phyloP scores from a whole-genome alignment of 2,329 filamentous ascomycete genomes.

The Arthrobotrys conoides region DNA sequence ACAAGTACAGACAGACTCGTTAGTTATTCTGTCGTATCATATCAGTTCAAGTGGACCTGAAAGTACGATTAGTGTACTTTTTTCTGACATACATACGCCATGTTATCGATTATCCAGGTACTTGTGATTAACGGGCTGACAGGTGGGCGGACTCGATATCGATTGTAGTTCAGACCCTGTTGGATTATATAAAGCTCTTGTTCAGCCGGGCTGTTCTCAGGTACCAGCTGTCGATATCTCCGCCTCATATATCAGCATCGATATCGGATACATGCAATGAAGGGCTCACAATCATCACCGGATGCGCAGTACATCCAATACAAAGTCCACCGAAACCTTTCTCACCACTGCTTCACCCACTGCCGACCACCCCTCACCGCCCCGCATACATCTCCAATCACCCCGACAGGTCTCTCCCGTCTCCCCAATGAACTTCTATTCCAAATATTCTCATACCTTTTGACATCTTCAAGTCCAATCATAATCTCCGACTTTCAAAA shows the following conservation, averaged over 20 bases:
- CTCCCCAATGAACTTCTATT: conserved; percentile 39
- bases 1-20: no score
- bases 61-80: background rate
- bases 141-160: background rate
- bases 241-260: background rate
- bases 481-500: conserved; percentile 46
- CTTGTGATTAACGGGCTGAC: conserved; percentile 16
- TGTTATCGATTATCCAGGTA: no score
- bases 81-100: no score
- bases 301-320: conserved; percentile 26
- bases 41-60: background rate
- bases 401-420: conserved; percentile 19
- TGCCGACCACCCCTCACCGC: conserved; percentile 1
- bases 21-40: no score
- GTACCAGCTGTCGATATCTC: background rate
- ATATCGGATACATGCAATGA: background rate
- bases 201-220: background rate
- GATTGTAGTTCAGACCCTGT: background rate
- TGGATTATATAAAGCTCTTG: conserved; percentile 3
- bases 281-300: background rate
- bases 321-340: conserved; percentile 43
- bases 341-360: conserved; percentile 24
- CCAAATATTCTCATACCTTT: conserved; percentile 39
- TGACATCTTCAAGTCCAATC: conserved; percentile 35
- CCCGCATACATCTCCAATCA: conserved; percentile 6